Evolutionary conservation across 768 basidiomycete genomes (phyloP), one percentile per base, ranked within the genome.

Genomic region (Coprinopsis sp.): DNA sequence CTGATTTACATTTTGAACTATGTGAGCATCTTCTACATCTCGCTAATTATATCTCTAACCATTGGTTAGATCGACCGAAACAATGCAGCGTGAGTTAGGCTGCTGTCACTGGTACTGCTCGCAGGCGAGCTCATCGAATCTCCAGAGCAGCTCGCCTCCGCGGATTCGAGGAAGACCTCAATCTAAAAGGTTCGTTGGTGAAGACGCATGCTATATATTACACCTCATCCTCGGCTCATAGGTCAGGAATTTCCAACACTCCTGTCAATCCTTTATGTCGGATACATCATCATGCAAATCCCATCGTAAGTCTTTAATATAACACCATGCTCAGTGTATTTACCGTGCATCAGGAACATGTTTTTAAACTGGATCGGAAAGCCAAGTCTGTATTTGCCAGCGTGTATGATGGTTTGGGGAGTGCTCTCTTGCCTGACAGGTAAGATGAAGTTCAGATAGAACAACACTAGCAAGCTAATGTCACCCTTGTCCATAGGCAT

Each of bases 241-340:
- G 60, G 76, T 21, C 71, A 78, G 44, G 71, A 88, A 54, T 89
- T 87, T 57, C 74, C 79, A 11, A 81, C 84, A 0, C 63, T 88
- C 13, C 62, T 89, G 33, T 82, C 82, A 33, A 77, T 84, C 38
- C 69, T 88, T 25, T 89, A 86, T 55, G 72, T 87, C 34, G 73
- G 86, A 10, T 88, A 88, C 57, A 84, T 84, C 47, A 62, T 86
- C 30, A 87, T 87, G 85, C 87, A 89, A 59, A 74, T 89, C 44
- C 86, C 86, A 33, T 86, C 82, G 81, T 84, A 55, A 64, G 81
- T 65, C 3, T 27, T n/a, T n/a, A 11, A n/a, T 25, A 8, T 11
- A 7, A n/a, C 38, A 24, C 12, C 29, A 21, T 6, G 6, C 16
- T 29, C 24, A 39, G 14, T 19, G 49, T n/a, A 23, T n/a, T 40